These are phyloP conservation scores for Shiraia sp. DNA, from an alignment of 2,329 filamentous ascomycete species.

Conservation along the genomic window DNA sequence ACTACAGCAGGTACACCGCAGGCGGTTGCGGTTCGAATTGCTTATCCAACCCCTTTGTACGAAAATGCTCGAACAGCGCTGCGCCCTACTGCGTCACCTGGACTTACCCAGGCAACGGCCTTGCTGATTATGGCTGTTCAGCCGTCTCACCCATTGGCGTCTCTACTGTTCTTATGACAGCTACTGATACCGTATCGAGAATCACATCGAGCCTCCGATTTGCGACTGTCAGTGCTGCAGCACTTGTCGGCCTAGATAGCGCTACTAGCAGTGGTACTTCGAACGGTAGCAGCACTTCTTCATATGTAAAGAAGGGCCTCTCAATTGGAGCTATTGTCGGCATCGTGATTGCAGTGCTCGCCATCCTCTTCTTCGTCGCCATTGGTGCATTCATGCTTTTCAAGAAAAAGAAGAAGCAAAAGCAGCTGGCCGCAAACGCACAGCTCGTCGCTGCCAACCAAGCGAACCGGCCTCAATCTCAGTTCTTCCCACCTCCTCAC, in stretches of 20 bases:
- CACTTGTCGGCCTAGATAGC: too few relatives aligned
- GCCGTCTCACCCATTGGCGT: constrained; percentile 8
- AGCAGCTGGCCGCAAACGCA: constrained; percentile 18
- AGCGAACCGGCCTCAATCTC: constrained; percentile 17
- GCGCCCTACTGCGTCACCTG: constrained; percentile 33
- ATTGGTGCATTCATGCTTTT: constrained; percentile 22
- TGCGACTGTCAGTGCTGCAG: constrained; percentile 11
- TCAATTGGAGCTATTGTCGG: constrained; percentile 24
- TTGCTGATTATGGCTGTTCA: constrained; percentile 30
- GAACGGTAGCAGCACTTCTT: constrained; percentile 1
- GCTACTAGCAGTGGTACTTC: not conserved
- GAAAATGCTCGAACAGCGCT: constrained; percentile 22
- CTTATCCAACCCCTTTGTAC: constrained; percentile 22
- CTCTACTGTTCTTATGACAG: constrained; percentile 20
- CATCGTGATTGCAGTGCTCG: constrained; percentile 20
- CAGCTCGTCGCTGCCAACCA: constrained; percentile 18
- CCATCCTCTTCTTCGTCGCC: constrained; percentile 18
- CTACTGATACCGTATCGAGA: constrained; percentile 14
- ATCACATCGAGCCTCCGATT: constrained; percentile 22
- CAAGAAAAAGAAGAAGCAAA: constrained; percentile 24
- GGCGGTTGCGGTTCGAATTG: constrained; percentile 21
- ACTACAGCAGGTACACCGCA: constrained; percentile 17
- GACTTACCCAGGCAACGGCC: constrained; percentile 24
- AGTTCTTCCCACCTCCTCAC: constrained; percentile 10
- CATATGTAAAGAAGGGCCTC: constrained; percentile 18